These are phyloP conservation scores for Jackrogersella multiformis DNA, from an alignment of 495 filamentous ascomycete species.

Conservation along the genomic window DNA sequence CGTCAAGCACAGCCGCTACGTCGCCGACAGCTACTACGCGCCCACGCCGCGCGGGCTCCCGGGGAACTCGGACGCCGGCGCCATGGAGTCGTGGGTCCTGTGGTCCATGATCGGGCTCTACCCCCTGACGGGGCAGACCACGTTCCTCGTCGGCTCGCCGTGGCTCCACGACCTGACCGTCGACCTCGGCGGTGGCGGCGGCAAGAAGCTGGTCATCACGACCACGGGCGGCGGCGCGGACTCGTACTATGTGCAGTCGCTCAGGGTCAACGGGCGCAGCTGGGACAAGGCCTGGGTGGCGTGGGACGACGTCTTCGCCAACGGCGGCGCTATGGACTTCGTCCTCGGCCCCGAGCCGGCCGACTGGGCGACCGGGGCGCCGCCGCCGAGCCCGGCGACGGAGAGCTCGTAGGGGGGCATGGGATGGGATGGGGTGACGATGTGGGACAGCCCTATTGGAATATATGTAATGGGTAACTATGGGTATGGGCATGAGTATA, in stretches of 20 bases:
- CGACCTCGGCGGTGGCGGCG: slow-evolving; percentile 60
- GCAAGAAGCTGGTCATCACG: slow-evolving; percentile 65
- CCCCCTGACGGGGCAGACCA: slow-evolving; percentile 70
- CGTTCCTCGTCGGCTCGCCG: slow-evolving; percentile 70
- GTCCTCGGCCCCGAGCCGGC: slow-evolving; percentile 62
- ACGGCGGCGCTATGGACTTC: slow-evolving; percentile 71
- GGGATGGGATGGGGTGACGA: background rate
- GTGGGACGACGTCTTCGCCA: slow-evolving; percentile 69
- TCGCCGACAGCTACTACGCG: slow-evolving; percentile 65
- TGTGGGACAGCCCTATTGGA: no score
- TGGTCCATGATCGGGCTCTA: slow-evolving; percentile 79
- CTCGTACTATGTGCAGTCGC: slow-evolving; percentile 64
- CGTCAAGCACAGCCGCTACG: slow-evolving; percentile 63
- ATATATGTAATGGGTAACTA: no score
- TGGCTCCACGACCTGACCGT: slow-evolving; percentile 70
- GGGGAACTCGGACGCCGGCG: slow-evolving; percentile 74
- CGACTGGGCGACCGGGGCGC: slow-evolving; percentile 65
- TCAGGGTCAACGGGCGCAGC: slow-evolving; percentile 58
- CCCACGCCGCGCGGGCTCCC: slow-evolving; percentile 64
- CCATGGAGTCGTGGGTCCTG: slow-evolving; percentile 74
- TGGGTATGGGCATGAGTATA: background rate
- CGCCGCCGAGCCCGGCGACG: slow-evolving; percentile 62
- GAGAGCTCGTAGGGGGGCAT: slow-evolving; percentile 18
- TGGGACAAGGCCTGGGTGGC: slow-evolving; percentile 70
- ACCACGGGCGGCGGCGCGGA: slow-evolving; percentile 58